Percentiles rank a stretch among this genome's conserved stretches.
phyloP scores from a whole-genome alignment of 805 yeast genomes.

The Teunomyces panamensis region DNA sequence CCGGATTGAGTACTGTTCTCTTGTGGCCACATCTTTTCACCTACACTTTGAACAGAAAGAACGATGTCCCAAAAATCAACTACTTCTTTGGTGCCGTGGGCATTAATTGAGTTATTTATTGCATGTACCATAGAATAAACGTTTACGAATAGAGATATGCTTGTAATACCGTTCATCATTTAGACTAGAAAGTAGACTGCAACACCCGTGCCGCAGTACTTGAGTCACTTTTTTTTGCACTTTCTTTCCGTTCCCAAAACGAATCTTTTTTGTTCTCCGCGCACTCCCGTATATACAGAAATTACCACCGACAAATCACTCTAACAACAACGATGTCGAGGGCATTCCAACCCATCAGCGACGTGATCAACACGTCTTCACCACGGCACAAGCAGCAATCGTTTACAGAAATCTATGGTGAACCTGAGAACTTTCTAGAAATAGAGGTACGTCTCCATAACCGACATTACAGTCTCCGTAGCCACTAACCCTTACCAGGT shows the following conservation, averaged over 20 bases:
- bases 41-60: slow-evolving; percentile 18
- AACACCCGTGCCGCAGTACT: not conserved
- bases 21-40: slow-evolving; percentile 37
- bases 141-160: not conserved
- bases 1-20: slow-evolving; percentile 26
- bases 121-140: not conserved
- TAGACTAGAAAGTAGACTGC: too few species aligned
- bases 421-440: slow-evolving; percentile 91
- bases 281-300: not conserved
- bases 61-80: slow-evolving; percentile 30
- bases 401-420: slow-evolving; percentile 82
- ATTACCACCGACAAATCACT: not conserved
- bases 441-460: slow-evolving; percentile 48
- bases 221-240: not conserved
- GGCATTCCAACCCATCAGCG: slow-evolving; percentile 45
- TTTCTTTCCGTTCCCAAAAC: too few species aligned
- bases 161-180: not conserved
- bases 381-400: slow-evolving; percentile 52
- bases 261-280: too few species aligned
- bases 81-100: slow-evolving; percentile 5
- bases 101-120: not conserved
- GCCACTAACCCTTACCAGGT: slow-evolving; percentile 26
- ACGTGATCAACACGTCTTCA: slow-evolving; percentile 31
- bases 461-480: slow-evolving; percentile 14
- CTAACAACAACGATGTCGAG: slow-evolving; percentile 23